Evolutionary conservation across 257 asterid genomes (phyloP), one percentile per base, ranked within the genome.

Genomic region (Plantago elongata): DNA sequence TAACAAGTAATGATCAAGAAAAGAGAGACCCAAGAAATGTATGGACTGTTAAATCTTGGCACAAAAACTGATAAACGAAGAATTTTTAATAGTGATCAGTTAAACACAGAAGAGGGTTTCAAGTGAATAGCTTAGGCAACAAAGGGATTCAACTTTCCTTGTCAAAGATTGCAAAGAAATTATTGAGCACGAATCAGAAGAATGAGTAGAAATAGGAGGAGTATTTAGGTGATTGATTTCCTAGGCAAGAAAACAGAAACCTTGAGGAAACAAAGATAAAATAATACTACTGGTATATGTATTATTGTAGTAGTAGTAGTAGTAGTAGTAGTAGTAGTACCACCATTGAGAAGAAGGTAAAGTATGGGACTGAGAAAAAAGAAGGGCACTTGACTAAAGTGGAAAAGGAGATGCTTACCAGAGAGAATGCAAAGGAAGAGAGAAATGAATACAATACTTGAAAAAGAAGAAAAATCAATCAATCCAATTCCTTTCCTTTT

Each of bases 341-440:
- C 9, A 34, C 55, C 66, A 11, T 15, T n/a, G 15, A 29, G n/a
- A 37, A 65, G n/a, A 65, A 70, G 72, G 78, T 60, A 71, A 82
- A 73, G 86, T 76, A 77, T 79, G 81, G 77, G 76, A 67, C 44
- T 67, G 69, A 61, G 67, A 60, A 71, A 78, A 68, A 77, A 75
- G 65, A 54, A 5, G 5, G 42, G 68, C 70, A 68, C 51, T 22
- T 2, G 27, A 22, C 27, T 70, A 78, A 81, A 76, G 75, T 43
- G 34, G 16, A 72, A 68, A 57, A 69, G 74, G 77, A 81, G 89
- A 86, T 89, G 89, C 94, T 78, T 75, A 62, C 82, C 84, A 75
- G 77, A 70, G 78, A 79, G 7, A 34, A 78, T 46, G 70, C 82
- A 86, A 84, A n/a, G n/a, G 90, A 72, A 83, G 86, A n/a, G 73